These are phyloP conservation scores for Rhipidocladum racemiflorum DNA, from an alignment of 176 grass and related monocot species.

Conservation along the genomic window DNA sequence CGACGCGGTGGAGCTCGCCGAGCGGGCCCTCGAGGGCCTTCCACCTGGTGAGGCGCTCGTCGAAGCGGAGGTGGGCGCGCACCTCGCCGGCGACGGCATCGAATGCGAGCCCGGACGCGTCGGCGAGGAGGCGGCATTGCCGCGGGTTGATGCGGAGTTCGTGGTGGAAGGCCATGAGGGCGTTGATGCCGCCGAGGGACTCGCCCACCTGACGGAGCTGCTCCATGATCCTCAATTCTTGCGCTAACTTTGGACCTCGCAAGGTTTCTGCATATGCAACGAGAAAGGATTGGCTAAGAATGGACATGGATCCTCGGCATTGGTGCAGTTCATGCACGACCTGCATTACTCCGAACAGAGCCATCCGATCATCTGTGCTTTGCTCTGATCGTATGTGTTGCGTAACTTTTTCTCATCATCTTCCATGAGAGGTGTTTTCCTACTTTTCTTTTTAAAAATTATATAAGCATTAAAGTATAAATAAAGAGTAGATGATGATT, in stretches of 20 bases:
- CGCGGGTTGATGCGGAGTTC: slow-evolving; percentile 75
- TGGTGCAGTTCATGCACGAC: too few relatives aligned
- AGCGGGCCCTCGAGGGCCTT: slow-evolving; percentile 63
- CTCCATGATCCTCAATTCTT: slow-evolving; percentile 54
- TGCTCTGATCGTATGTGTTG: too few relatives aligned
- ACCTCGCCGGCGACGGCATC: slow-evolving; percentile 51
- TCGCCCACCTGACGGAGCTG: slow-evolving; percentile 83
- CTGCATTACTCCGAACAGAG: too few relatives aligned
- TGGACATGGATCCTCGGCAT: background rate
- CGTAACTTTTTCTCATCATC: too few relatives aligned
- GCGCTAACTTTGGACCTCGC: background rate
- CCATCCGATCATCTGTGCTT: too few relatives aligned
- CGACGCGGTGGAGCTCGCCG: slow-evolving; percentile 63
- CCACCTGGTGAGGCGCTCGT: slow-evolving; percentile 68
- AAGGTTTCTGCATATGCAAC: background rate
- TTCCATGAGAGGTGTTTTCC: too few relatives aligned
- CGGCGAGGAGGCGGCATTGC: slow-evolving; percentile 72
- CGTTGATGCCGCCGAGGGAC: slow-evolving; percentile 62
- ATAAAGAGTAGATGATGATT: too few relatives aligned
- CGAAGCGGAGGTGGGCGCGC: slow-evolving; percentile 54
- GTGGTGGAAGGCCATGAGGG: slow-evolving; percentile 77
- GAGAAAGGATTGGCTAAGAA: slow-evolving; percentile 10
- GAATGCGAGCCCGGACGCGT: slow-evolving; percentile 62
- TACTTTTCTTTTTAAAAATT: too few relatives aligned
- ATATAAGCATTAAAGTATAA: too few relatives aligned